Evolutionary conservation across 2,329 filamentous ascomycete genomes (phyloP).

Genomic region (Aspergillus puulaauensis): DNA sequence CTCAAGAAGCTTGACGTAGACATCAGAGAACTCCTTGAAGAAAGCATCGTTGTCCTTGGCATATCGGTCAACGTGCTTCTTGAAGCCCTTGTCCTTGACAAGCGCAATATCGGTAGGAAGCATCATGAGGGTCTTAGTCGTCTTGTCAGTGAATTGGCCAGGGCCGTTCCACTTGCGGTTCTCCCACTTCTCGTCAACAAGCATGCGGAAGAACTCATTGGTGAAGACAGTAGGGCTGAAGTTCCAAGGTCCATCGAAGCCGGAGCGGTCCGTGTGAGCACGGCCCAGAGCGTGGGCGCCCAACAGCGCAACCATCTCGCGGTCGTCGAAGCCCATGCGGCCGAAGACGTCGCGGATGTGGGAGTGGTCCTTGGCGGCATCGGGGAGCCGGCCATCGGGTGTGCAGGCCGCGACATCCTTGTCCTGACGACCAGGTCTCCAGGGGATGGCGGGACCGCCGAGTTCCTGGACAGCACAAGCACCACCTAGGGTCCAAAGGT

Average conservation of each 20-base stretch:
- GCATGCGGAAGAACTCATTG: conserved; percentile 90
- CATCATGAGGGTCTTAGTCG: conserved; percentile 92
- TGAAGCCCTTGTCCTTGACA: conserved; percentile 84
- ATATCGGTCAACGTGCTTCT: conserved; percentile 77
- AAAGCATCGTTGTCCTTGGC: conserved; percentile 87
- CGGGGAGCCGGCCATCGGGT: conserved; percentile 86
- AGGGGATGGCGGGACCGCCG: conserved; percentile 84
- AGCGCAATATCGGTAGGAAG: conserved; percentile 87
- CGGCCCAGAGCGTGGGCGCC: conserved; percentile 87
- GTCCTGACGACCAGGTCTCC: conserved; percentile 81
- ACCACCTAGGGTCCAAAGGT: conserved; percentile 91
- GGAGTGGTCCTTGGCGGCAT: conserved; percentile 72
- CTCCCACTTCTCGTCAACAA: conserved; percentile 89
- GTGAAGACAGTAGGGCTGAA: conserved; percentile 88
- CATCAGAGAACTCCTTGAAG: conserved; percentile 88
- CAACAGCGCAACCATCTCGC: conserved; percentile 87
- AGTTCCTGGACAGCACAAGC: conserved; percentile 91
- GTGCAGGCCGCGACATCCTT: conserved; percentile 81
- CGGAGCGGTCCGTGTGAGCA: conserved; percentile 84
- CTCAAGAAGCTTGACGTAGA: conserved; percentile 82
- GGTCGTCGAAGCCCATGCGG: conserved; percentile 97
- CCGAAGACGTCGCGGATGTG: conserved; percentile 91
- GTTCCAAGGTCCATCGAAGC: conserved; percentile 87
- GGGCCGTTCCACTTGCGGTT: conserved; percentile 91
- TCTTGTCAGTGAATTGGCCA: conserved; percentile 85